Percentiles rank a stretch among this genome's conserved stretches.
phyloP scores from a whole-genome alignment of 495 filamentous ascomycete species.

The Annulohypoxylon moriforme region DNA sequence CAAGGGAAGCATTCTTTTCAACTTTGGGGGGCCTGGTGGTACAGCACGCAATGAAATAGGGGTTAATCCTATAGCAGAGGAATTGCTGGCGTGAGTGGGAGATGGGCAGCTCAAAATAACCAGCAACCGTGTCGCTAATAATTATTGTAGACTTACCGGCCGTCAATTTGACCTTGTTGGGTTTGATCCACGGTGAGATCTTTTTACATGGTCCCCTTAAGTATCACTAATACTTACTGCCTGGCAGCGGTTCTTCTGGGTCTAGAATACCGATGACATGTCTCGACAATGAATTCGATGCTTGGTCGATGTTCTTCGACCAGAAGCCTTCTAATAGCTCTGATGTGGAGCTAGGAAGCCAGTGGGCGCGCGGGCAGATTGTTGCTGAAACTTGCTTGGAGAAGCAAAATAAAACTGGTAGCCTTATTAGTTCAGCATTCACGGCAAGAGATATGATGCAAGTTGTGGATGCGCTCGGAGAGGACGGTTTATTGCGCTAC shows the following conservation, averaged over 20 bases:
- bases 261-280: slow-evolving; percentile 32
- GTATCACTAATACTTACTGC: not conserved
- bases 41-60: slow-evolving; percentile 30
- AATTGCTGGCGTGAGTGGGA: slow-evolving; percentile 30
- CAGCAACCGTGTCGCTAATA: not conserved
- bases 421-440: slow-evolving; percentile 45
- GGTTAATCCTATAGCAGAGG: slow-evolving; percentile 1
- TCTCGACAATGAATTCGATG: slow-evolving; percentile 17
- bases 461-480: slow-evolving; percentile 55
- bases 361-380: slow-evolving; percentile 15
- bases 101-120: slow-evolving; percentile 19
- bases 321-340: slow-evolving; percentile 3
- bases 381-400: slow-evolving; percentile 18
- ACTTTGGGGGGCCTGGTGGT: slow-evolving; percentile 59
- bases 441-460: slow-evolving; percentile 58
- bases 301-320: slow-evolving; percentile 16
- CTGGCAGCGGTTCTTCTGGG: slow-evolving; percentile 25
- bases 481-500: slow-evolving; percentile 59
- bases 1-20: slow-evolving; percentile 58
- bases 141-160: slow-evolving; percentile 45
- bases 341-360: slow-evolving; percentile 13
- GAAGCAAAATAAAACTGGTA: slow-evolving; percentile 27
- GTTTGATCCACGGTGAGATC: slow-evolving; percentile 53
- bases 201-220: not conserved
- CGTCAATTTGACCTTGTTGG: slow-evolving; percentile 55